Base-by-base conservation (phyloP, 208 protist genomes). In the Trypanosomatidae sp. region DNA sequence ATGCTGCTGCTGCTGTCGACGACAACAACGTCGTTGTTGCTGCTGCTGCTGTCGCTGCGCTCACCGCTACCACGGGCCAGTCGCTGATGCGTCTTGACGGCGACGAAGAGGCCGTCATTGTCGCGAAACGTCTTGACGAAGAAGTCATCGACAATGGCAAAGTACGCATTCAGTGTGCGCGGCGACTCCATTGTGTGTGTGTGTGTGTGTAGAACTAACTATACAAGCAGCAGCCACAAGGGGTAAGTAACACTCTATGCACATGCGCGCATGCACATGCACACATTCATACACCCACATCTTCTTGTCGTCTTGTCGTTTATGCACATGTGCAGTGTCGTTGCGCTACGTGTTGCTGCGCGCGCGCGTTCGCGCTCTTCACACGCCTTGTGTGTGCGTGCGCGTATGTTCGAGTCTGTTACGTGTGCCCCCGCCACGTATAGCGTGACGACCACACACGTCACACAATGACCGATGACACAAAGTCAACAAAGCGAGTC, bases 381-480 rank as follows among this genome's bases (percentile, higher is more conserved):
- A n/a, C n/a, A n/a, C n/a, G n/a, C n/a, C n/a, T n/a, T n/a, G n/a
- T n/a, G n/a, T n/a, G n/a, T n/a, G n/a, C n/a, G n/a, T n/a, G n/a
- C n/a, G n/a, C n/a, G n/a, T n/a, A n/a, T n/a, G n/a, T n/a, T n/a
- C n/a, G n/a, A n/a, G n/a, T n/a, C n/a, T n/a, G n/a, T n/a, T n/a
- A n/a, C n/a, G n/a, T n/a, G n/a, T n/a, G n/a, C n/a, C n/a, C n/a
- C n/a, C n/a, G n/a, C n/a, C n/a, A n/a, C n/a, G n/a, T 13, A 6
- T 20, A 15, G 16, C 6, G 3, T 4, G 6, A 15, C 15, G 2
- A 8, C 3, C 10, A 1, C 6, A n/a, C n/a, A n/a, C n/a, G n/a
- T 65, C 49, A 95, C 0, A 89, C 71, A 52, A 93, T 84, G 44
- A 93, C 89, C 22, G 69, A 85, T 2, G 79, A 91, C 48, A 96